Evolutionary conservation across 805 yeast species (phyloP), one percentile per base, ranked within the genome.

Genomic region (Saturnispora silvae): DNA sequence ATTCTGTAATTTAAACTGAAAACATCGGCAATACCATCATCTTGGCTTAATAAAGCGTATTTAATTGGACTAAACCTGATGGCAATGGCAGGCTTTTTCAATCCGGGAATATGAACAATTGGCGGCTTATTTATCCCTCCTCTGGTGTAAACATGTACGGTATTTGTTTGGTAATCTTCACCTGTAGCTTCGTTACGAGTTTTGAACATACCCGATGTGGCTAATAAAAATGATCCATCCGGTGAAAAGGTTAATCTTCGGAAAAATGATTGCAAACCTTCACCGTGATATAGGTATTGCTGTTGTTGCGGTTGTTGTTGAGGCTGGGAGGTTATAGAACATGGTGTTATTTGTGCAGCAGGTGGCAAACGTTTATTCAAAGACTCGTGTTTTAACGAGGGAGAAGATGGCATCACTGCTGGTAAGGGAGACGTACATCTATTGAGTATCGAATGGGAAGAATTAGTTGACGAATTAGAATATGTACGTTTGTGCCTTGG

Each of bases 211-310:
- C 96, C 94, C 37, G 94, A 64, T 28, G 92, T 94, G 0, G 94
- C 73, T 20, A 89, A 59, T 23, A 92, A 60, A 27, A 92, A 55
- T 38, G 68, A 65, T 1, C 99, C 99, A 57, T 94, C 96, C 0
- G 95, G 95, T 0, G 96, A 81, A 52, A 89, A 85, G 1, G 79
- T 59, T 38, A 89, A 65, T 42, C 97, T 63, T 43, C 99, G 67
- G 63, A 92, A 92, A 52, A 92, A 92, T 1, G 96, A 81, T 39
- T 85, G 85, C 24, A 89, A 67, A 0, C 94, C 77, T 50, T 89
- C 98, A 43, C 86, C 77, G 51, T 86, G 92, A 50, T 81, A 85
- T 5, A 84, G 53, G 51, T 63, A 63, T 4, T 66, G 56, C n/a
- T 56, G 57, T 41, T 61, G 67, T 44, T 46, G 56, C 10, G n/a